A percentile compares a stretch with the other conserved stretches of the same genome.
phyloP scores from a whole-genome alignment of 2,329 filamentous ascomycete genomes.

The Aspergillus costaricaensis region DNA sequence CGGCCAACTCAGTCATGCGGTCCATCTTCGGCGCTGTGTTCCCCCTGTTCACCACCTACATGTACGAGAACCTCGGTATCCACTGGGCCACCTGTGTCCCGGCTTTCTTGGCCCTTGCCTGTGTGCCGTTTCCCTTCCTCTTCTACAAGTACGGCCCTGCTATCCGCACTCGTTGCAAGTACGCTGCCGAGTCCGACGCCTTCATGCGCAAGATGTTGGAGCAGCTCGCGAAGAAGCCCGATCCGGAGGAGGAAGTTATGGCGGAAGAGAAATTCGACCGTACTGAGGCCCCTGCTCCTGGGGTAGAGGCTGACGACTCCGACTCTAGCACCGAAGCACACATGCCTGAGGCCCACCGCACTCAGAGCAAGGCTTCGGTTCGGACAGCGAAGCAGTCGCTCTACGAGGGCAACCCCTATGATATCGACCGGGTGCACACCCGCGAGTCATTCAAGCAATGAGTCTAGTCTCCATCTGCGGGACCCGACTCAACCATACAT shows the following conservation, averaged over 20 bases:
- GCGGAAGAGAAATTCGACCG: slow-evolving; percentile 32
- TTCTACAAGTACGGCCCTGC: slow-evolving; percentile 46
- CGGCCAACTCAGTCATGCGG: slow-evolving; percentile 50
- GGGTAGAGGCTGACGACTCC: slow-evolving; percentile 27
- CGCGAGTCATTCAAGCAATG: slow-evolving; percentile 37
- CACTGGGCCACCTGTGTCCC: slow-evolving; percentile 52
- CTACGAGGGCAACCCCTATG: slow-evolving; percentile 49
- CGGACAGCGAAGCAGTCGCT: slow-evolving; percentile 28
- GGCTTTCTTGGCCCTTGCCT: slow-evolving; percentile 49
- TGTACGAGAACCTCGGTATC: slow-evolving; percentile 50
- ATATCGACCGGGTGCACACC: slow-evolving; percentile 48
- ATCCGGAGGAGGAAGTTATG: slow-evolving; percentile 18
- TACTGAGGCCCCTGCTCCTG: slow-evolving; percentile 35
- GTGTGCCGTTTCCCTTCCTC: slow-evolving; percentile 48
- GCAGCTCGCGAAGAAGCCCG: slow-evolving; percentile 19
- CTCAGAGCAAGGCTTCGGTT: slow-evolving; percentile 32
- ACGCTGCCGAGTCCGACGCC: slow-evolving; percentile 38
- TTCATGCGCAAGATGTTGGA: slow-evolving; percentile 41
- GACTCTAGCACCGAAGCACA: slow-evolving; percentile 25
- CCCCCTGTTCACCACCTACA: slow-evolving; percentile 50
- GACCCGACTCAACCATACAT: not conserved
- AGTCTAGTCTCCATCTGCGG: not conserved
- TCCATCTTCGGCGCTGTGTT: slow-evolving; percentile 51
- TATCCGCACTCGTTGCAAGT: slow-evolving; percentile 47
- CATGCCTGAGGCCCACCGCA: slow-evolving; percentile 23